Evolutionary conservation across 164 flowering plant genomes (phyloP).

Genomic region (Macadamia tetraphylla): DNA sequence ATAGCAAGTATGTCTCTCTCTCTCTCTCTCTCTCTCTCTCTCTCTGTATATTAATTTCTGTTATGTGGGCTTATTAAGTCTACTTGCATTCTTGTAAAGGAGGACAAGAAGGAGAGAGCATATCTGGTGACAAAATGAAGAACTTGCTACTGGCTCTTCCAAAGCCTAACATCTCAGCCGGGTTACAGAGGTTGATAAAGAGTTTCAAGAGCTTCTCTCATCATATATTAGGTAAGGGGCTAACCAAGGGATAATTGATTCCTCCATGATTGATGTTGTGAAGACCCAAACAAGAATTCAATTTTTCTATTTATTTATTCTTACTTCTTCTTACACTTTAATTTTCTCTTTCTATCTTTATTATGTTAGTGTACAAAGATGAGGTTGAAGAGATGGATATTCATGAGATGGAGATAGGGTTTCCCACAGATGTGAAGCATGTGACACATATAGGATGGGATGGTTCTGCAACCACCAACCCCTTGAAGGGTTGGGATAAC

Average conservation of each 20-base stretch:
- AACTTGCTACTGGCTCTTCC: constrained; percentile 9
- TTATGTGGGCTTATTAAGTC: too few species aligned
- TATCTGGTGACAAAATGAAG: too few species aligned
- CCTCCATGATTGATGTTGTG: too few species aligned
- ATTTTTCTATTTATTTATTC: not conserved
- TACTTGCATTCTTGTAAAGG: constrained; percentile 17
- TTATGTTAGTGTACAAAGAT: constrained; percentile 41
- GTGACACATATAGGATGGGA: constrained; percentile 86
- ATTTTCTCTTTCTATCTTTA: too few species aligned
- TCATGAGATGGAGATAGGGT: constrained; percentile 56
- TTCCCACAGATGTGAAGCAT: constrained; percentile 86
- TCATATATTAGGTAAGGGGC: constrained; percentile 53
- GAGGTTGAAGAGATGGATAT: constrained; percentile 26
- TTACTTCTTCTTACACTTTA: not conserved
- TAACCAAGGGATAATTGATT: too few species aligned
- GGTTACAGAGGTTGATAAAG: constrained; percentile 61
- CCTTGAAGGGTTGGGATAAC: constrained; percentile 44
- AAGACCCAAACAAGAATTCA: too few species aligned
- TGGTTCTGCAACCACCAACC: constrained; percentile 36
- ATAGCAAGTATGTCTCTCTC: constrained; percentile 15
- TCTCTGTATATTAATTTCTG: too few species aligned
- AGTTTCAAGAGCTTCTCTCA: constrained; percentile 64
- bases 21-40: not conserved
- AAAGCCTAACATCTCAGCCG: constrained; percentile 43
- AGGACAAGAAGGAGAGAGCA: constrained; percentile 8